Evolutionary conservation across 371 early-diverging fungal genomes (phyloP), one percentile per base, ranked within the genome.

Genomic region (Dinochytrium kinnereticum): DNA sequence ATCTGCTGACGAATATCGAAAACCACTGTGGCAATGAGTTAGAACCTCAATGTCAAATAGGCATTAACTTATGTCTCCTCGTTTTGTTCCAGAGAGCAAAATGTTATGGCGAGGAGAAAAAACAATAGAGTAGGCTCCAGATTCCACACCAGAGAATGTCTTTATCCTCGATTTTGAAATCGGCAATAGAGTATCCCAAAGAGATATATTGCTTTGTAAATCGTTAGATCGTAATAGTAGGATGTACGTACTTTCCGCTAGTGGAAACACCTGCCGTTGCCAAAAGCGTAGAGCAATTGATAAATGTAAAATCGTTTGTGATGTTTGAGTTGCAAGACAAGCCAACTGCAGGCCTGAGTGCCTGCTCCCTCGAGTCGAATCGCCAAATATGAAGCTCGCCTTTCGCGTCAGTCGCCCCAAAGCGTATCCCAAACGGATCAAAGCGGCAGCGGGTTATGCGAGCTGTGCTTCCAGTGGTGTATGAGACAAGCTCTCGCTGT

Each of bases 171-270:
- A 80, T 68, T 90, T 88, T 0, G 82, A 72, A 0, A 87, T 72
- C 0, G 95, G 92, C 26, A 94, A 64, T 7, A 94, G 74, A 2
- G 92, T 90, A 64, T 94, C 95, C 91, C 92, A 94, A 28, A 94
- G 73, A 17, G 87, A 88, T 10, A 94, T 80, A 79, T 94, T 90
- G 30, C 84, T 83, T 34, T 26, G 26, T 28, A 44, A 53, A 51
- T 57, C 36, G 68, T 64, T 64, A 64, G 64, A 55, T 15, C 31
- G 10, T 37, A 64, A 30, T n/a, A n/a, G n/a, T n/a, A n/a, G n/a
- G n/a, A n/a, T n/a, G n/a, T n/a, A 67, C 76, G 74, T 86, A 90
- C 91, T 81, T 85, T 53, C 89, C 82, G 64, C 83, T 86, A 1
- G 84, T 69, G 1, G 95, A 91, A 2, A 90, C 86, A 3, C 94